Evolutionary conservation across 176 grass and related monocot genomes (phyloP).

Genomic region (Triticum turgidum): DNA sequence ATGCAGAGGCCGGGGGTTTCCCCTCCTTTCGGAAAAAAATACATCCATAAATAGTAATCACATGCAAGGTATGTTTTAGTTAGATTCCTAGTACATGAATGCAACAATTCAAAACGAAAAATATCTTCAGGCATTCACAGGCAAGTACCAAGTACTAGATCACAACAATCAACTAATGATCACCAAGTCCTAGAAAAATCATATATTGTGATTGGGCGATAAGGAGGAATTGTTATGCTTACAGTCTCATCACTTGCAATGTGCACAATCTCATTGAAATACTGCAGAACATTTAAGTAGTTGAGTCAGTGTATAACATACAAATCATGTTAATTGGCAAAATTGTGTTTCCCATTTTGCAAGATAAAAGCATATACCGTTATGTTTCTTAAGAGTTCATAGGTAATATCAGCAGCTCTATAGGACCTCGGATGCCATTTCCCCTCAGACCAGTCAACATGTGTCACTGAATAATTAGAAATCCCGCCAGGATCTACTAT

Average conservation of each 20-base stretch:
- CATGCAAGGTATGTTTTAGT: neutral
- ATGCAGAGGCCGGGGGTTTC: neutral
- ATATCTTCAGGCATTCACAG: conserved; percentile 1
- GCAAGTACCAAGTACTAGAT: conserved; percentile 19
- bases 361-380: conserved; percentile 57
- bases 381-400: conserved; percentile 82
- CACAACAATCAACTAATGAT: neutral
- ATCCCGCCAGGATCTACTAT: conserved; percentile 93
- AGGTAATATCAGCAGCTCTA: conserved; percentile 80
- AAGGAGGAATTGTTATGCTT: conserved; percentile 19
- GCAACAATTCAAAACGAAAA: neutral
- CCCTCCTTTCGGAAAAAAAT: neutral
- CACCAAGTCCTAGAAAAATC: conserved; percentile 18
- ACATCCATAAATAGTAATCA: neutral
- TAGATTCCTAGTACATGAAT: neutral
- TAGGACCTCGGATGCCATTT: conserved; percentile 99
- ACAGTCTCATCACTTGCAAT: conserved; percentile 90
- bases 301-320: conserved; percentile 23
- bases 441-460: conserved; percentile 99
- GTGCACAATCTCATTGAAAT: conserved; percentile 60
- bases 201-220: conserved; percentile 9
- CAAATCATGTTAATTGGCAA: neutral
- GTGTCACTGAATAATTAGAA: conserved; percentile 93
- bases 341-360: neutral
- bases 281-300: conserved; percentile 51